A percentile compares a stretch with the other conserved stretches of the same genome.
These are phyloP conservation scores for Globisporangium megalacanthum DNA, from an alignment of 352 stramenopile genomes.

Conservation along the genomic window DNA sequence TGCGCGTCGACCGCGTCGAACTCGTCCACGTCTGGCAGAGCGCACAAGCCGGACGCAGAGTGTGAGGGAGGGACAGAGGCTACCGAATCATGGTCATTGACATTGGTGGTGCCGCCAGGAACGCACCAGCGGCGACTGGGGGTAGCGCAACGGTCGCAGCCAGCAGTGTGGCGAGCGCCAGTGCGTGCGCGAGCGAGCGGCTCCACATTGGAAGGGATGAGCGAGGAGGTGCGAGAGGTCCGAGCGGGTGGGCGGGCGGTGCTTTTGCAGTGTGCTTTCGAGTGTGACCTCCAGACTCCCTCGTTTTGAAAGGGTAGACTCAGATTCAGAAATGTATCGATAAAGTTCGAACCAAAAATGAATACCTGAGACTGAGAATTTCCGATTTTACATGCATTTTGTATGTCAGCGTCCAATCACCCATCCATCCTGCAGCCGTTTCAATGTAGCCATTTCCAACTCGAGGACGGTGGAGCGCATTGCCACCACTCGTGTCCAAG, in stretches of 20 bases:
- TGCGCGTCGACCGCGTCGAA: slow-evolving; percentile 34
- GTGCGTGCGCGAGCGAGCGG: slow-evolving; percentile 9
- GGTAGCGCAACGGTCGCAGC: slow-evolving; percentile 9
- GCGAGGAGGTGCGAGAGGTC: not conserved
- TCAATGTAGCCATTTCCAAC: not conserved
- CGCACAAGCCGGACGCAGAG: not conserved
- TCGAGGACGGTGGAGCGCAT: not conserved
- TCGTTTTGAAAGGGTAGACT: not conserved
- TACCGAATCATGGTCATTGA: too few relatives aligned
- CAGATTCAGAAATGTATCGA: not conserved
- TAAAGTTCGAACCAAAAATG: too few relatives aligned
- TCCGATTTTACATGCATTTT: not conserved
- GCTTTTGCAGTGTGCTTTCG: too few relatives aligned
- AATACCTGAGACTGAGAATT: not conserved
- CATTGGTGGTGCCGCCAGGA: not conserved
- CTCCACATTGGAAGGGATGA: slow-evolving; percentile 8
- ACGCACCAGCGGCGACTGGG: slow-evolving; percentile 5
- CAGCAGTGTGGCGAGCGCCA: slow-evolving; percentile 12
- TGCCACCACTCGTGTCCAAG: too few relatives aligned
- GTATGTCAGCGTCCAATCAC: slow-evolving; percentile 1
- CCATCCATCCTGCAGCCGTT: not conserved
- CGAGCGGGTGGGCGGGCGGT: too few relatives aligned
- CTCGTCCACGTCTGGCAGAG: slow-evolving; percentile 24
- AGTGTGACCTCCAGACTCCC: too few relatives aligned
- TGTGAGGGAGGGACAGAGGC: not conserved